These are phyloP conservation scores for Aspergillus tamarii DNA, from an alignment of 2,329 filamentous ascomycete genomes.

Conservation along the genomic window DNA sequence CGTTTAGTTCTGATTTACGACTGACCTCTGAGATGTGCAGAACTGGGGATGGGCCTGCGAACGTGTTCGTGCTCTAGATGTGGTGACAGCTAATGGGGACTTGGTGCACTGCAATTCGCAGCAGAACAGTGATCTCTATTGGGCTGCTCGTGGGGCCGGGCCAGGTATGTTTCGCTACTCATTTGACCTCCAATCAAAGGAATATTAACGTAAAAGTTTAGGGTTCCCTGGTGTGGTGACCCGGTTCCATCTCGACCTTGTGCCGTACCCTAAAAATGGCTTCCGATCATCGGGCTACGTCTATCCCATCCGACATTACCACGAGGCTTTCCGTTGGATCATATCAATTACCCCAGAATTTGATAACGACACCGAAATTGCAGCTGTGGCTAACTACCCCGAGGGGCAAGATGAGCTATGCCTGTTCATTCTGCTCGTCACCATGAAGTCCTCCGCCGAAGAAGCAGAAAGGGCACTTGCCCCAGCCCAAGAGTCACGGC, in stretches of 20 bases:
- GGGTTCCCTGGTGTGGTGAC: conserved; percentile 58
- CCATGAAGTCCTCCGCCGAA: conserved; percentile 18
- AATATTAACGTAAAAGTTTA: not conserved
- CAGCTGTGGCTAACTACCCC: conserved; percentile 38
- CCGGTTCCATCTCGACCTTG: conserved; percentile 52
- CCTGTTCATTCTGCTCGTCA: conserved; percentile 21
- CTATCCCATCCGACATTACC: conserved; percentile 52
- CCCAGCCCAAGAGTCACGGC: conserved; percentile 35
- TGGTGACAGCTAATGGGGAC: conserved; percentile 51
- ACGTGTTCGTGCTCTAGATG: conserved; percentile 48
- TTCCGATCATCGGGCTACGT: conserved; percentile 48
- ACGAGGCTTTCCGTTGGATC: conserved; percentile 53
- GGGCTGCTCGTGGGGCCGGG: conserved; percentile 54
- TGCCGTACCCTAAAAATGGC: conserved; percentile 22
- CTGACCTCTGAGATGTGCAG: conserved; percentile 26
- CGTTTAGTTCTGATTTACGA: not conserved
- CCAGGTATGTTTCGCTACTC: conserved; percentile 33
- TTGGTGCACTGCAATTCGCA: conserved; percentile 26
- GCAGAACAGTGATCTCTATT: conserved; percentile 53
- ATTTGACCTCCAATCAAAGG: not conserved
- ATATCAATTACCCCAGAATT: conserved; percentile 23
- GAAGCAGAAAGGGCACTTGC: conserved; percentile 22
- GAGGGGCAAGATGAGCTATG: conserved; percentile 34
- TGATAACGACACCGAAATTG: conserved; percentile 29
- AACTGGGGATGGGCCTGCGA: conserved; percentile 62